Base-by-base conservation (phyloP, 139 green algal genomes). In the Marvania coccoides region DNA sequence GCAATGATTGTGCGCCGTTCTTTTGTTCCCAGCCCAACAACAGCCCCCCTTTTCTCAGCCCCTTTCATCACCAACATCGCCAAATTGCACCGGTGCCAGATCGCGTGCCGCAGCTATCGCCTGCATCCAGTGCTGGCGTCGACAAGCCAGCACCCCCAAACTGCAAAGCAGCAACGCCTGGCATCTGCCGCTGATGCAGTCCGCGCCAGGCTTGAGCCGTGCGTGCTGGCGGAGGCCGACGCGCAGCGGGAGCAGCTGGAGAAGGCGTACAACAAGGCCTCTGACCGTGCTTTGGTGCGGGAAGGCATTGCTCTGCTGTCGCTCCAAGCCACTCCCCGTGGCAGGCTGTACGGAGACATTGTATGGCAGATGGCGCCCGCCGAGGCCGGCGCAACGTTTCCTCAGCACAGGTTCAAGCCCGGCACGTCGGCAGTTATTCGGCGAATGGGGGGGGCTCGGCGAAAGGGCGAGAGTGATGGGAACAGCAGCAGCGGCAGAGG, bases 331-430 rank as follows among this genome's bases (percentile, higher is more conserved):
- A 14, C 15, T 2, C 29, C 47, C 7, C 6, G 34, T 23, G 67
- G 56, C 30, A 30, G 36, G 28, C 37, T 80, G 23, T 70, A 57
- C 9, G 56, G 47, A 31, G 70, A 80, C 26, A 62, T 76, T 47
- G 29, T 79, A 2, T 80, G 73, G 73, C 8, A 29, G 9, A 64
- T 80, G 40, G 42, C 15, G 19, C 24, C 30, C 33, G 34, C 31
- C 37, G 13, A 12, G n/a, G 19, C 37, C 31, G 36, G 61, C 10
- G 39, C 47, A 1, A 12, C 54, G 23, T 59, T 87, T 53, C 78
- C 81, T 15, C 77, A 85, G 51, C 80, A 87, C 46, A 62, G 37
- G 23, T 88, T 85, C 61, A 54, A 61, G 9, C 47, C 62, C 3
- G 81, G 81, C 0, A 75, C 75, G 23, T 72, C 65, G 23, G 64